Base-by-base conservation (phyloP, 495 filamentous ascomycete species). In the Chaetomium tenue region DNA sequence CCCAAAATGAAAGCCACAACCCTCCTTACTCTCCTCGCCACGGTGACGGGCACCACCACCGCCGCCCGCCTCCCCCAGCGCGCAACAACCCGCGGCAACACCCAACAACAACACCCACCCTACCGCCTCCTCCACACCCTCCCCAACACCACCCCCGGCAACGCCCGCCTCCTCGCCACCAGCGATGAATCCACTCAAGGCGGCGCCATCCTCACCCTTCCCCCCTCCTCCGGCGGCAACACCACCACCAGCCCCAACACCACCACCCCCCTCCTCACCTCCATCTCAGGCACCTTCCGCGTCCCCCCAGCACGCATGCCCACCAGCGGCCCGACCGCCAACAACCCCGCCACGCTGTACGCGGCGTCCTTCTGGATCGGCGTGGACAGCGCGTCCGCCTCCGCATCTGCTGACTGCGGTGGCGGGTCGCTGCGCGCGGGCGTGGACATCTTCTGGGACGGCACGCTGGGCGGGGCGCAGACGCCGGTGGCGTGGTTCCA, bases 281-380 rank as follows among this genome's bases (percentile, higher is more conserved):
- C 33, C 33, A 37, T 37, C 5, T 6, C 33, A 7, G 33, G 33
- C 33, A 62, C 63, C 63, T 64, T 72, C 59, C 44, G 40, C 51
- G 30, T 74, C 25, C 72, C 72, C 23, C 5, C 13, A 37, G 66
- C 67, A 46, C 7, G 23, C 9, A 51, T 66, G 30, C 72, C 72
- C 44, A 61, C 50, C 7, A 2, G 44, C 1, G 72, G 72, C 18
- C 72, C 71, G 0, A 73, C 72, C 12, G 66, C 60, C 47, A 57
- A 58, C 54, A 67, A 68, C 57, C 20, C 60, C 0, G 54, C 40
- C 7, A 59, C 59, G 60, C 23, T 66, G 39, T 74, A 72, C 68
- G 68, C 68, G 2, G 66, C 70, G 28, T 72, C 70, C 7, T 67
- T 74, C 28, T 67, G 61, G 62, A n/a, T 74, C n/a, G 68, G 72